phyloP scores from a whole-genome alignment of 1,284 basidiomycete species.

The Coniferiporia sulphurascens region DNA sequence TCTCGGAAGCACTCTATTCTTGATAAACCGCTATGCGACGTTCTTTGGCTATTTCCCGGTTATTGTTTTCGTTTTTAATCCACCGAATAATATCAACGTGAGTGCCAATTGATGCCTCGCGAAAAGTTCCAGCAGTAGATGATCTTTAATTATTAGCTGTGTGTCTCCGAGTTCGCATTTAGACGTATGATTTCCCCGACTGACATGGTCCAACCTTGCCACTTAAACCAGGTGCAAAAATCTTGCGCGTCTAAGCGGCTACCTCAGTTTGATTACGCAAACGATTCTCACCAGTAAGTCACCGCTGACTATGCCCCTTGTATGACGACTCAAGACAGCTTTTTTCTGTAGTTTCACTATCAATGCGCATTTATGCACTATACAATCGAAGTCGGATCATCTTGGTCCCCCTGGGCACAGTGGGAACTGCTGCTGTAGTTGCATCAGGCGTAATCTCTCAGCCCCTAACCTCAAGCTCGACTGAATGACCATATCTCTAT shows the following conservation, averaged over 20 bases:
- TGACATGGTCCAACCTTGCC: background rate
- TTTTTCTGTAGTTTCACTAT: background rate
- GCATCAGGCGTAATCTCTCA: slow-evolving; percentile 4
- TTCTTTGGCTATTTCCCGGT: slow-evolving; percentile 13
- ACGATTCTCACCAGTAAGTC: slow-evolving; percentile 5
- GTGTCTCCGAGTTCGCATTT: background rate
- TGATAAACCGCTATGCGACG: slow-evolving; percentile 15
- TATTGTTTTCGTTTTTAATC: slow-evolving; percentile 6
- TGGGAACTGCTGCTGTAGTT: slow-evolving; percentile 2
- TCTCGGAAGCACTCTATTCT: slow-evolving; percentile 8
- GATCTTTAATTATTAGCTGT: background rate
- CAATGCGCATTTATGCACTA: slow-evolving; percentile 13
- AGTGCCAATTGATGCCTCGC: background rate
- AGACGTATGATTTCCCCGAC: background rate
- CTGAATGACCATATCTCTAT: background rate
- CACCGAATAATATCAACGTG: slow-evolving; percentile 2
- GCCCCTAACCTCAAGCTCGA: background rate
- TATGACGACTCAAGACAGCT: background rate
- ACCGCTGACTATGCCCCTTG: background rate
- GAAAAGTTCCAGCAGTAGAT: background rate
- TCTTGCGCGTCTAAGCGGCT: background rate
- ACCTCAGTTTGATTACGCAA: slow-evolving; percentile 10
- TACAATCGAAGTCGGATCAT: slow-evolving; percentile 5
- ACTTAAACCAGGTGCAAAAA: slow-evolving; percentile 7
- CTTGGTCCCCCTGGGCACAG: background rate